Conservation (phyloP, 2,329 filamentous ascomycete species). For the Monosporascus cannonballus region DNA sequence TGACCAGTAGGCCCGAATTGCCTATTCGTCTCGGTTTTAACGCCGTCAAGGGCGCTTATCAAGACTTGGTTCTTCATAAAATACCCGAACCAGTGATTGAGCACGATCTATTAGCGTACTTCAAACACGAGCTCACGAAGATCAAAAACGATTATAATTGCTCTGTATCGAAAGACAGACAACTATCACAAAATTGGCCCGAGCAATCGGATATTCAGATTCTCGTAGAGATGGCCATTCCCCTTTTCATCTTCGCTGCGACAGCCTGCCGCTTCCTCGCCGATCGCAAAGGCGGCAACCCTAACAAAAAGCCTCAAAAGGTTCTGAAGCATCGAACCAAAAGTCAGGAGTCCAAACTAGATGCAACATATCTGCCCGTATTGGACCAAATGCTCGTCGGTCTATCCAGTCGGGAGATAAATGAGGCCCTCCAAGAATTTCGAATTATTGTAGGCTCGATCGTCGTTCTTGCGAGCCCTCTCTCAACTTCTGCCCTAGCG, state of each 20-base stretch:
- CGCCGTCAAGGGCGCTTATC: slow-evolving; percentile 3
- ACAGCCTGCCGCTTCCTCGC: slow-evolving; percentile 22
- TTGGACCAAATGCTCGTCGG: slow-evolving; percentile 9
- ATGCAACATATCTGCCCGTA: slow-evolving; percentile 2
- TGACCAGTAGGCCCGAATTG: slow-evolving; percentile 37
- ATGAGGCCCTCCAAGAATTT: slow-evolving; percentile 17
- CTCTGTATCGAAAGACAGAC: slow-evolving; percentile 2
- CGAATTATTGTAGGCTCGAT: slow-evolving; percentile 25
- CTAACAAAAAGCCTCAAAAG: slow-evolving; percentile 1
- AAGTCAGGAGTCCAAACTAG: slow-evolving; percentile 10
- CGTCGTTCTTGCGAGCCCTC: slow-evolving; percentile 15
- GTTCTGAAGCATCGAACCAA: not conserved
- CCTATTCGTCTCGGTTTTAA: slow-evolving; percentile 31
- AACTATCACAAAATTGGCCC: slow-evolving; percentile 25
- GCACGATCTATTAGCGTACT: slow-evolving; percentile 30
- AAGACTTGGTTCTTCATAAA: slow-evolving; percentile 28
- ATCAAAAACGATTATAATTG: slow-evolving; percentile 23
- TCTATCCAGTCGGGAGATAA: slow-evolving; percentile 8
- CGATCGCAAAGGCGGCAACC: slow-evolving; percentile 1
- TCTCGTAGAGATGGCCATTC: slow-evolving; percentile 14
- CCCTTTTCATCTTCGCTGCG: slow-evolving; percentile 25
- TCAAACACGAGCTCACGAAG: slow-evolving; percentile 22
- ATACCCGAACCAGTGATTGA: slow-evolving; percentile 23
- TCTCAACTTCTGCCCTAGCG: not conserved
- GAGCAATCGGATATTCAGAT: slow-evolving; percentile 2